Conservation (phyloP, 495 filamentous ascomycete genomes). For the Annulohypoxylon moriforme region DNA sequence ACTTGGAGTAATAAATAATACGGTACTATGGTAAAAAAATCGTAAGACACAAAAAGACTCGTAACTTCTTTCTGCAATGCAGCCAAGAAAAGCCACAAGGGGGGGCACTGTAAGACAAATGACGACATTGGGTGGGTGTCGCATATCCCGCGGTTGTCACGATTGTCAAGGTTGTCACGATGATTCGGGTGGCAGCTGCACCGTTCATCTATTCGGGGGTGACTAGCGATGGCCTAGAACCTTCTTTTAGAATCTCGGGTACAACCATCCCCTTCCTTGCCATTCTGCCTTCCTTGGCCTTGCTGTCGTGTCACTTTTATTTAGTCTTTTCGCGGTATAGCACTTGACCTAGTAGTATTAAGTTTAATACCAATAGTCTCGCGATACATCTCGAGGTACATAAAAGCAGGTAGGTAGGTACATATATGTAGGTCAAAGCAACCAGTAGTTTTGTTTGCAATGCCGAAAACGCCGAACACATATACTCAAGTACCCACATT, state of each 20-base stretch:
- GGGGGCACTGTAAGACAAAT: slow-evolving; percentile 43
- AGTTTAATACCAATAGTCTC: not conserved
- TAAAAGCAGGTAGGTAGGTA: not conserved
- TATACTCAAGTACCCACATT: not conserved
- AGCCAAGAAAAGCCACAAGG: slow-evolving; percentile 24
- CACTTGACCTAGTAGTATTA: slow-evolving; percentile 16
- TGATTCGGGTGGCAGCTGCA: slow-evolving; percentile 44
- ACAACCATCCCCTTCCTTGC: slow-evolving; percentile 13
- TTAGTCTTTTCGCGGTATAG: slow-evolving; percentile 32
- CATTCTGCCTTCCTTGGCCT: slow-evolving; percentile 18
- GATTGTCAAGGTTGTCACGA: slow-evolving; percentile 27
- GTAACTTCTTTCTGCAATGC: slow-evolving; percentile 11
- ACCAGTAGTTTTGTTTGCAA: slow-evolving; percentile 9
- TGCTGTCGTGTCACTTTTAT: slow-evolving; percentile 43
- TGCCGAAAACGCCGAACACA: slow-evolving; percentile 37
- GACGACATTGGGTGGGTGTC: slow-evolving; percentile 41
- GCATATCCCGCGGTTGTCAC: slow-evolving; percentile 32
- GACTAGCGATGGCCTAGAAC: slow-evolving; percentile 36
- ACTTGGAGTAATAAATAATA: slow-evolving; percentile 19
- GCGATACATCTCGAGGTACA: not conserved
- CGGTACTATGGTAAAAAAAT: slow-evolving; percentile 3
- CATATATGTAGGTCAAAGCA: not conserved
- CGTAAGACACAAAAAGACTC: slow-evolving; percentile 28
- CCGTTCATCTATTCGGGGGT: slow-evolving; percentile 40
- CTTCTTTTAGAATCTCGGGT: slow-evolving; percentile 37